These are phyloP conservation scores for Sporodiniella umbellata DNA, from an alignment of 371 early-diverging fungal genomes.

Conservation along the genomic window DNA sequence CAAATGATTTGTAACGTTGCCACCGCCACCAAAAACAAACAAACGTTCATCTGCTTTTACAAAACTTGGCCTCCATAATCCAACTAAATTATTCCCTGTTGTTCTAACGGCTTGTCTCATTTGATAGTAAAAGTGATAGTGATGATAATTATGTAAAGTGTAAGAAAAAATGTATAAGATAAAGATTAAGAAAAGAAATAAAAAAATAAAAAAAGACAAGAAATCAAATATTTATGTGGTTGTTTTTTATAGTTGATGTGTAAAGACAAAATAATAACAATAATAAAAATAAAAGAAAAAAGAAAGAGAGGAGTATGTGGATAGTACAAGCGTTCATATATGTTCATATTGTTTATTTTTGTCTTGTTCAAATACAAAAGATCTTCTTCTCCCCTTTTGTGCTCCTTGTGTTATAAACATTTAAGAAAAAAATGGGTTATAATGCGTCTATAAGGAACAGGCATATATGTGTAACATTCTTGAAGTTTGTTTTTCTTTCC, in stretches of 20 bases:
- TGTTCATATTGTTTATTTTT: not conserved
- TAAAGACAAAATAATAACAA: too few species aligned
- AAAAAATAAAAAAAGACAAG: not conserved
- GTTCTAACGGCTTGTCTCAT: constrained; percentile 49
- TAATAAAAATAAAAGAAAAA: constrained; percentile 1
- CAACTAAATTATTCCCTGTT: constrained; percentile 59
- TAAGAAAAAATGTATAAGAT: too few species aligned
- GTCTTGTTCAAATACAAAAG: not conserved
- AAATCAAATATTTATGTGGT: too few species aligned
- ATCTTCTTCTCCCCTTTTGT: not conserved
- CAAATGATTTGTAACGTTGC: constrained; percentile 59
- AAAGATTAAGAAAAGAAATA: constrained; percentile 18
- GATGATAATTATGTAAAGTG: too few species aligned
- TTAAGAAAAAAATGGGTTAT: not conserved
- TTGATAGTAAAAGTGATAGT: too few species aligned
- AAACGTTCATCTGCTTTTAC: constrained; percentile 57
- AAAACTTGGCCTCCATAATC: constrained; percentile 64
- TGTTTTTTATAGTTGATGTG: too few species aligned
- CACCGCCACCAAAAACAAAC: constrained; percentile 62
- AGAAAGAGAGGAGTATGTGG: not conserved
- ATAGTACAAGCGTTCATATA: not conserved
- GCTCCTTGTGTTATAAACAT: not conserved
- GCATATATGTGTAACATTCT: constrained; percentile 3
- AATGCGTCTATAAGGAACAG: not conserved
- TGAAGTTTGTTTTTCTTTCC: not conserved